Base-by-base conservation (phyloP, 306 rosid species). In the Luffa acutangula region DNA sequence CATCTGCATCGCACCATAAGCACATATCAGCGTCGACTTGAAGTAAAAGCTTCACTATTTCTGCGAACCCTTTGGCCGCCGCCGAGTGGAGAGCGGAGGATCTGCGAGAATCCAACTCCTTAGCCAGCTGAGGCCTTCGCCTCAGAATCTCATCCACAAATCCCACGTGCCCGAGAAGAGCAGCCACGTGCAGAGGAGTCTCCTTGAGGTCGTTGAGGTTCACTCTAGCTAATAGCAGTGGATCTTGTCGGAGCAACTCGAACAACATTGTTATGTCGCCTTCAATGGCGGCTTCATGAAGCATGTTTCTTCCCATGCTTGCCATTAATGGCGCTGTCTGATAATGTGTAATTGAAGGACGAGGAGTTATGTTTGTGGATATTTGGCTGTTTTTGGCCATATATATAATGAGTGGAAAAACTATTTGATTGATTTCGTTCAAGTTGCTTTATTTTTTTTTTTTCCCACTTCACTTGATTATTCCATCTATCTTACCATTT, bases 51-150 rank as follows among this genome's bases (percentile, higher is more conserved):
- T 34, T 59, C 52, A 69, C 79, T 11, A 80, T 42, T 34, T 67
- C 81, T 34, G n/a, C 25, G 72, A 76, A 81, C n/a, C 84, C 86
- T 21, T 59, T 80, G 0, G 79, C 71, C 5, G 76, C 81, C 2
- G 86, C 86, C 8, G 59, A 34, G 83, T 84, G 86, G 11, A 84
- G 79, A 8, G 86, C 79, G 1, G 81, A 76, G 5, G 84, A 80
- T n/a, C 86, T 60, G 7, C 8, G 1, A 5, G 86, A 67, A 64
- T 84, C 83, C n/a, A 84, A 13, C 81, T 84, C 84, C 31, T 80
- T 10, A 17, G 79, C 79, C n/a, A 84, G 53, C 60, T 69, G 78
- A 77, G 86, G 81, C 67, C 54, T 77, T 45, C 52, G 81, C 9
- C 43, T 77, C 60, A 84, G 81, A 5, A 84, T 25, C 69, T 69